These are phyloP conservation scores for Tricholoma matsutake DNA, from an alignment of 768 basidiomycete species.

Conservation along the genomic window DNA sequence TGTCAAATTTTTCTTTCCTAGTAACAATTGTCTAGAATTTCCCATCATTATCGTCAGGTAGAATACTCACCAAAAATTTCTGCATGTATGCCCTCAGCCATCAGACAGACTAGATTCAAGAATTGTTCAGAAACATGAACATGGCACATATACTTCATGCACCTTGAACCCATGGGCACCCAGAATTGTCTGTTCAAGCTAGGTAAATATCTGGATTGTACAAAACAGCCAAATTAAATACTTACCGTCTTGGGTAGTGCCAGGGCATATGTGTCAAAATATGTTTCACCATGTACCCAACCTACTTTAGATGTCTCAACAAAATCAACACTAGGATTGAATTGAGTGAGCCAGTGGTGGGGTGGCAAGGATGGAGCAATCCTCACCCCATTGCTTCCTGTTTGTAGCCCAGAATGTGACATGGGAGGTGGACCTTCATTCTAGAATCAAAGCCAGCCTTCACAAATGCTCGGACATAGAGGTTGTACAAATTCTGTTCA, in stretches of 20 bases:
- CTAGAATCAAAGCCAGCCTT: slow-evolving; percentile 15
- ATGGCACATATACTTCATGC: too few species aligned
- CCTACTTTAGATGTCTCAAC: too few species aligned
- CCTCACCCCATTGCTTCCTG: slow-evolving; percentile 22
- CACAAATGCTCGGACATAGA: slow-evolving; percentile 15
- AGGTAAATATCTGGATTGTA: too few species aligned
- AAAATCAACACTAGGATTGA: neutral
- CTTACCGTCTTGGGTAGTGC: slow-evolving; percentile 22
- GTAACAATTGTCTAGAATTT: too few species aligned
- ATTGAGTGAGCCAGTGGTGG: neutral
- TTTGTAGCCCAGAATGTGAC: slow-evolving; percentile 21
- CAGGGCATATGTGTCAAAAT: slow-evolving; percentile 21
- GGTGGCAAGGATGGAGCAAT: neutral
- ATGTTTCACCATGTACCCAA: slow-evolving; percentile 16
- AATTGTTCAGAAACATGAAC: slow-evolving; percentile 13
- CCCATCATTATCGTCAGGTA: too few species aligned
- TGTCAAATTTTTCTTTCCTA: too few species aligned
- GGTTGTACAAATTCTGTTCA: slow-evolving; percentile 5
- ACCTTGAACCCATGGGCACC: slow-evolving; percentile 15
- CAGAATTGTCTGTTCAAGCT: too few species aligned
- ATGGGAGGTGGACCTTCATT: slow-evolving; percentile 22
- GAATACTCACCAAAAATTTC: slow-evolving; percentile 9
- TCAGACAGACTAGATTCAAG: slow-evolving; percentile 7
- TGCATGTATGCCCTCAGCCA: slow-evolving; percentile 11
- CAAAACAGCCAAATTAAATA: too few species aligned